Conservation (phyloP, 192 early-diverging fungal genomes). For the Entomortierella lignicola region DNA sequence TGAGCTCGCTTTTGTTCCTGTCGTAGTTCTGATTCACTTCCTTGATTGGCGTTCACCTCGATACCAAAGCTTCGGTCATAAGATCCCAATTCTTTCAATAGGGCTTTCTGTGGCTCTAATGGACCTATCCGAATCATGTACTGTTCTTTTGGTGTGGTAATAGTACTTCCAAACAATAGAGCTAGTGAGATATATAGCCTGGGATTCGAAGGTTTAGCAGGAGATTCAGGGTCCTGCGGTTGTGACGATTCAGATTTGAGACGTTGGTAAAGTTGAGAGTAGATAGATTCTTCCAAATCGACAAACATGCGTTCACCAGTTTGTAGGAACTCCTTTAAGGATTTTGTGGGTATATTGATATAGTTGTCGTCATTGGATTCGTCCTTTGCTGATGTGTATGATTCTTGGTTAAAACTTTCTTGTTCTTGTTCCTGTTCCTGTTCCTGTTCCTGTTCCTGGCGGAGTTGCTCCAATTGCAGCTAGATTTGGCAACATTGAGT, state of each 20-base stretch:
- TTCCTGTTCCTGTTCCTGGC: slow-evolving; percentile 8
- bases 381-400: background rate
- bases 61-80: background rate
- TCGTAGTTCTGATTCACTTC: background rate
- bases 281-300: slow-evolving; percentile 25
- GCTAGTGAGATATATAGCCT: slow-evolving; percentile 19
- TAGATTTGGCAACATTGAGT: background rate
- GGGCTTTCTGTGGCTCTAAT: slow-evolving; percentile 12
- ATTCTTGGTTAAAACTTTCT: background rate
- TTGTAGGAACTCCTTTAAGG: slow-evolving; percentile 29
- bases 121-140: slow-evolving; percentile 50
- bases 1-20: background rate
- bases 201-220: background rate
- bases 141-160: slow-evolving; percentile 33
- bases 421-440: background rate
- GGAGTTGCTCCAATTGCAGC: slow-evolving; percentile 1
- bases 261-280: slow-evolving; percentile 10
- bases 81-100: background rate
- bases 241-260: background rate
- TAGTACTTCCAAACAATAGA: slow-evolving; percentile 27
- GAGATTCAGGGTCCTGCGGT: background rate
- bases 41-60: background rate
- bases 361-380: background rate
- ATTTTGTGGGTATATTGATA: slow-evolving; percentile 9
- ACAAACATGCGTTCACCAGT: slow-evolving; percentile 31